Percentiles rank a stretch among this genome's conserved stretches.
Conservation (phyloP, 225 moss, liverwort and hornwort species). For the Climacium dendroides region DNA sequence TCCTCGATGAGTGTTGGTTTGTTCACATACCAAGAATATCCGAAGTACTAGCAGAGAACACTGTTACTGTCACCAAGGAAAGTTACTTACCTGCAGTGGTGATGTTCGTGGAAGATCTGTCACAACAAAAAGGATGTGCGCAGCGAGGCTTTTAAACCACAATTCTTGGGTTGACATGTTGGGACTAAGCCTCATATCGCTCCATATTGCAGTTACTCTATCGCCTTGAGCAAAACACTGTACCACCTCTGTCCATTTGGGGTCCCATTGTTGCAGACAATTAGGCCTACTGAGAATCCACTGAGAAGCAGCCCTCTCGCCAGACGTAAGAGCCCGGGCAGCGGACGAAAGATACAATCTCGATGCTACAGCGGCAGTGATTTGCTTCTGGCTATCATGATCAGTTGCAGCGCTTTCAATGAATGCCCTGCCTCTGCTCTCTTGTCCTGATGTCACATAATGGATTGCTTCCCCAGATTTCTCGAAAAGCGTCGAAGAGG, state of each 20-base stretch:
- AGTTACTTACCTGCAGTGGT: conserved; percentile 22
- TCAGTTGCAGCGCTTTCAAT: neutral
- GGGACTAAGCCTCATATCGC: conserved; percentile 11
- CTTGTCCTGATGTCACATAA: neutral
- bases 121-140: conserved; percentile 37
- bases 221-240: conserved; percentile 10
- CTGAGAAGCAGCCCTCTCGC: conserved; percentile 1
- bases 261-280: conserved; percentile 15
- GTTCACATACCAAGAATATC: neutral
- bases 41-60: neutral
- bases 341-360: conserved; percentile 26
- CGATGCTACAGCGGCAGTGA: conserved; percentile 26
- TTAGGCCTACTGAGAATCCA: conserved; percentile 10
- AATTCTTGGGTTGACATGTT: conserved; percentile 16
- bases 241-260: conserved; percentile 14
- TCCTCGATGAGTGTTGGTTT: neutral
- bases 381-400: neutral
- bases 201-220: neutral
- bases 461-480: conserved; percentile 10
- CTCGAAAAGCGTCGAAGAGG: conserved; percentile 4
- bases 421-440: neutral
- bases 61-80: neutral
- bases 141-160: conserved; percentile 25
- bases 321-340: conserved; percentile 1
- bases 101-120: conserved; percentile 35